Conservation (phyloP, 2,329 filamentous ascomycete species). For the Penicillium sp. region DNA sequence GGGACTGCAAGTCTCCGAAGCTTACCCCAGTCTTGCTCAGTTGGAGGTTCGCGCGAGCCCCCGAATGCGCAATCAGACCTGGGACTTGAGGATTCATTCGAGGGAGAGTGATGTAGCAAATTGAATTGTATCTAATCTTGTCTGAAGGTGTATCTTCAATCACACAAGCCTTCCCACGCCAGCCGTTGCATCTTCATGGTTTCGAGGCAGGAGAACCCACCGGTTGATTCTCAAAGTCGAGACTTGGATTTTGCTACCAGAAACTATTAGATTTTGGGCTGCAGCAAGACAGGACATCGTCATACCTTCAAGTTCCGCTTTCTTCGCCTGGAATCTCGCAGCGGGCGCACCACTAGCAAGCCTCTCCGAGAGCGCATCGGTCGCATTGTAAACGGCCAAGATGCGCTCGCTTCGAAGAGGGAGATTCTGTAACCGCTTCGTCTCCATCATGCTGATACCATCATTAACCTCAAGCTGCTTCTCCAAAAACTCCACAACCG, state of each 20-base stretch:
- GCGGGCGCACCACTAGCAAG: slow-evolving; percentile 51
- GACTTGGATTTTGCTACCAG: slow-evolving; percentile 1
- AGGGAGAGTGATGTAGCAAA: too few species aligned
- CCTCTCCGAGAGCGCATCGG: slow-evolving; percentile 52
- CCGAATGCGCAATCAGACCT: too few species aligned
- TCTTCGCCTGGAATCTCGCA: slow-evolving; percentile 48
- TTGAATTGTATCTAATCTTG: background rate
- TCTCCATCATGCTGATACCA: slow-evolving; percentile 56
- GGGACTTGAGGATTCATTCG: too few species aligned
- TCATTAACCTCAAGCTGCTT: slow-evolving; percentile 50
- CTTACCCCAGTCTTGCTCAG: too few species aligned
- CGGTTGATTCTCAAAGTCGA: background rate
- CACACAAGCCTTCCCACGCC: background rate
- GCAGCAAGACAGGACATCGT: background rate
- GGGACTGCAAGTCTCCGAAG: too few species aligned
- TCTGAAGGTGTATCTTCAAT: background rate
- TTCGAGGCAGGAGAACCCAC: too few species aligned
- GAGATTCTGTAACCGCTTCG: slow-evolving; percentile 53
- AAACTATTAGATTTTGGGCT: background rate
- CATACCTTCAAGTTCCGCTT: slow-evolving; percentile 8
- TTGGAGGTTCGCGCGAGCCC: too few species aligned
- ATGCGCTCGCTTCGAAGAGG: slow-evolving; percentile 47
- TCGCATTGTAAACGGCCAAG: slow-evolving; percentile 50
- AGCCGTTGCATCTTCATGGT: background rate
- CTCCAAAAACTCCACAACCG: slow-evolving; percentile 46